Base-by-base conservation (phyloP, 257 asterid genomes). In the Plectranthus barbatus region DNA sequence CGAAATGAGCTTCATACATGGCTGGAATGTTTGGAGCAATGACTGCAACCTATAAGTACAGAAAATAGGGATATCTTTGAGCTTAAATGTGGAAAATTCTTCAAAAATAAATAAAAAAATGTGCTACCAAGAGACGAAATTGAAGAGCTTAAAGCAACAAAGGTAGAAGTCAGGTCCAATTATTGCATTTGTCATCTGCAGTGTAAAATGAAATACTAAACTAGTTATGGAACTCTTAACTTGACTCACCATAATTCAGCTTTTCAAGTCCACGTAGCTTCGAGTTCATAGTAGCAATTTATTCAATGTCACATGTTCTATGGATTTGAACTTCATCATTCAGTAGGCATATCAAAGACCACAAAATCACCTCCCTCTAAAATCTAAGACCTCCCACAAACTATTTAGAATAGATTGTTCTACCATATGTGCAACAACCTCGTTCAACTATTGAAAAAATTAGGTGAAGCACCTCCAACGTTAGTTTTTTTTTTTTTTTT, bases 21-120 rank as follows among this genome's bases (percentile, higher is more conserved):
- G 96, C 98, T 29, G 98, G 98, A 24, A 79, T 76, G 75, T 91
- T 91, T 19, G 98, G 98, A 0, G 98, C 98, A 78, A 91, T 84
- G 55, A 91, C 95, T 0, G 98, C 91, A 31, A 84, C 98, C 98
- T 91, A 86, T n/a, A 57, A 62, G 49, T 54, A 44, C 41, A 31
- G 56, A 62, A 58, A 21, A 42, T 3, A 36, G 51, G 68, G 18
- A 37, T 1, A 63, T 6, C 3, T 24, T 37, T 72, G 24, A 53
- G n/a, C n/a, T n/a, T 34, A 52, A 66, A 36, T 47, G 33, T 10
- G 12, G 41, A 11, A 23, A 29, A 52, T 54, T 56, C 4, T n/a
- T 6, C 8, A 4, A 24, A 6, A 36, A 1, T 11, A 39, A 39
- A 0, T 19, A 42, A 12, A 19, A 1, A 1, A 13, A 56, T 3